These are phyloP conservation scores for Serendipita sp. DNA, from an alignment of 768 basidiomycete species.

Conservation along the genomic window DNA sequence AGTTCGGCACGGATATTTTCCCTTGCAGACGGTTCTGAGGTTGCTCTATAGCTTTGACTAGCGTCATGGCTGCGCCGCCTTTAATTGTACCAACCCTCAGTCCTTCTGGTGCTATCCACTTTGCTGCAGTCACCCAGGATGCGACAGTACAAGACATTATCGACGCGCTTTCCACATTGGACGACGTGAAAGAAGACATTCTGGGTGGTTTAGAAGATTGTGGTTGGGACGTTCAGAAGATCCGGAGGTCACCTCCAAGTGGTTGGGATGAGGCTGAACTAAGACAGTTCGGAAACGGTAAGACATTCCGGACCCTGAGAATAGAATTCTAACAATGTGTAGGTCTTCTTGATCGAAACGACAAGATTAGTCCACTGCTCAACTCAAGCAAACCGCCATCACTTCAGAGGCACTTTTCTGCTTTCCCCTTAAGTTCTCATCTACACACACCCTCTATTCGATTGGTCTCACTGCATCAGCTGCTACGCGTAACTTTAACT, in stretches of 20 bases:
- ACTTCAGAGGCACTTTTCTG: constrained; percentile 42
- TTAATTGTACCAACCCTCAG: constrained; percentile 44
- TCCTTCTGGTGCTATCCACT: constrained; percentile 42
- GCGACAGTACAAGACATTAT: constrained; percentile 48
- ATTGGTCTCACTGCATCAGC: constrained; percentile 52
- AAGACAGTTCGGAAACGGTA: constrained; percentile 46
- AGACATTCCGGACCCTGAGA: not conserved
- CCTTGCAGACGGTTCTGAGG: not conserved
- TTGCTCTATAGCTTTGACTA: not conserved
- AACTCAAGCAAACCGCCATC: constrained; percentile 14
- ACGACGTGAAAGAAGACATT: constrained; percentile 36
- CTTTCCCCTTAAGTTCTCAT: constrained; percentile 52
- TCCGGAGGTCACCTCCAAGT: constrained; percentile 23
- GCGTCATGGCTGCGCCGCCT: constrained; percentile 9
- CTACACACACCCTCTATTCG: constrained; percentile 50
- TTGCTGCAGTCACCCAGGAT: constrained; percentile 37
- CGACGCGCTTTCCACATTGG: constrained; percentile 28
- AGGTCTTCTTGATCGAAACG: not conserved
- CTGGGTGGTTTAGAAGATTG: constrained; percentile 39
- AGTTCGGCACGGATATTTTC: not conserved
- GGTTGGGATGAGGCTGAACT: constrained; percentile 69
- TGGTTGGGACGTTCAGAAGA: constrained; percentile 55
- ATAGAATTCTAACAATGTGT: not conserved
- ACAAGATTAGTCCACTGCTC: constrained; percentile 4
- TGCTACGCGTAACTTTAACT: constrained; percentile 33